Conservation (phyloP, 192 early-diverging fungal genomes). For the Phycomyces blakesleeanus region DNA sequence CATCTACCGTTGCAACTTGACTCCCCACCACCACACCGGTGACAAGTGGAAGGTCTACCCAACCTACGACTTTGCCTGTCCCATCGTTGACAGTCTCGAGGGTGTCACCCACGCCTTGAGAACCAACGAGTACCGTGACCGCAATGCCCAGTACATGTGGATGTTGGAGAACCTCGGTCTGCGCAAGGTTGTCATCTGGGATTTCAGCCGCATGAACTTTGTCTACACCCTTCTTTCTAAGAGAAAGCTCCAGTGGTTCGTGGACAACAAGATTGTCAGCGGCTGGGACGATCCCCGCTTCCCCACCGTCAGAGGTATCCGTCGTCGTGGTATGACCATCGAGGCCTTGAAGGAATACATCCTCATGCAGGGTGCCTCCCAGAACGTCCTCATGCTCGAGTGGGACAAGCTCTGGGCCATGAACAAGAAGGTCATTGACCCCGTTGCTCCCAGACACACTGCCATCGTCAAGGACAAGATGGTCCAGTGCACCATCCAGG, state of each 20-base stretch:
- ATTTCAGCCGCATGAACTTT: constrained; percentile 94
- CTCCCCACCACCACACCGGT: constrained; percentile 89
- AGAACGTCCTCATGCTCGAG: constrained; percentile 87
- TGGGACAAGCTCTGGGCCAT: constrained; percentile 99
- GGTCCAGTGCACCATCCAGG: constrained; percentile 65
- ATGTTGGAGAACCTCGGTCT: constrained; percentile 83
- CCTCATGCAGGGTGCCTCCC: constrained; percentile 96
- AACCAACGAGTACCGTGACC: constrained; percentile 97
- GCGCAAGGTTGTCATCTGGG: constrained; percentile 90
- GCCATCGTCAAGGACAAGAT: constrained; percentile 67
- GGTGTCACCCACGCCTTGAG: constrained; percentile 98
- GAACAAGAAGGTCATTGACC: constrained; percentile 97
- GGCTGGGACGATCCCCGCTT: constrained; percentile 91
- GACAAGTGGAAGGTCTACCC: constrained; percentile 96
- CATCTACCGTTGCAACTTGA: constrained; percentile 90
- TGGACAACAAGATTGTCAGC: constrained; percentile 76
- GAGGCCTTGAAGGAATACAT: constrained; percentile 96
- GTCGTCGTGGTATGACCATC: constrained; percentile 95
- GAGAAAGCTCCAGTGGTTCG: constrained; percentile 97
- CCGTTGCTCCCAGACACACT: constrained; percentile 87
- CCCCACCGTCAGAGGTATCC: constrained; percentile 88
- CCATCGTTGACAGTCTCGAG: constrained; percentile 92
- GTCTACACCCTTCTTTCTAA: constrained; percentile 97
- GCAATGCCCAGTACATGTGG: constrained; percentile 97
- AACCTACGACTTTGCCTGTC: constrained; percentile 98